Base-by-base conservation (phyloP, 1,139 yeast genomes). In the Kazachstania sp. region DNA sequence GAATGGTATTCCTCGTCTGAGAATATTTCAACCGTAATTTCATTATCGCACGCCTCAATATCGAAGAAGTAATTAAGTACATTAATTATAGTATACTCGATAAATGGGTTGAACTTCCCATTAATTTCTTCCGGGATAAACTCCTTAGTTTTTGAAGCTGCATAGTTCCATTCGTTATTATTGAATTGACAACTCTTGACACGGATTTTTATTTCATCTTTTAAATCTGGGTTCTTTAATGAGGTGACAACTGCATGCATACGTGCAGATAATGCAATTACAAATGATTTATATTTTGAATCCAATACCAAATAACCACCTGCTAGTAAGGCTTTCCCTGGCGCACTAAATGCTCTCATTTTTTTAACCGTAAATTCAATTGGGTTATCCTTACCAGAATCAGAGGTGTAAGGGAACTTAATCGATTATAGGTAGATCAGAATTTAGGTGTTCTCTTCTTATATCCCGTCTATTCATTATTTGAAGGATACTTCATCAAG, bases 1-100 rank as follows among this genome's bases (percentile, higher is more conserved):
- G 97, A 83, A 61, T 92, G 97, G 67, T 86, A 92, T 2, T 86
- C 96, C 4, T 88, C 75, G 65, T 92, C 98, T 2, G 97, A 86
- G 60, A 71, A 87, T 29, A 90, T 78, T 4, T 79, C 78, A 55
- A 92, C 74, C 1, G 59, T 56, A 31, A 86, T 68, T 37, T 67
- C 54, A 35, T 65, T 64, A 20, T 52, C 38, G 2, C 46, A 44
- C 2, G 49, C 37, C 3, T 51, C 35, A 1, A 49, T 46, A 1
- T 77, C 74, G 18, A 64, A 63, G 37, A 73, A 64, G 58, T 83
- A 87, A 8, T 74, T 70, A 32, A 81, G 58, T 0, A 83, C 78
- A 0, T 78, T 75, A 2, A 69, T 63, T 3, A 87, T 68, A 0
- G 86, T 76, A 8, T 86, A 76, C 49, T 78, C 80, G 39, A 86